These are phyloP conservation scores for Grigorovia humatica DNA, from an alignment of 805 yeast genomes.

Conservation along the genomic window DNA sequence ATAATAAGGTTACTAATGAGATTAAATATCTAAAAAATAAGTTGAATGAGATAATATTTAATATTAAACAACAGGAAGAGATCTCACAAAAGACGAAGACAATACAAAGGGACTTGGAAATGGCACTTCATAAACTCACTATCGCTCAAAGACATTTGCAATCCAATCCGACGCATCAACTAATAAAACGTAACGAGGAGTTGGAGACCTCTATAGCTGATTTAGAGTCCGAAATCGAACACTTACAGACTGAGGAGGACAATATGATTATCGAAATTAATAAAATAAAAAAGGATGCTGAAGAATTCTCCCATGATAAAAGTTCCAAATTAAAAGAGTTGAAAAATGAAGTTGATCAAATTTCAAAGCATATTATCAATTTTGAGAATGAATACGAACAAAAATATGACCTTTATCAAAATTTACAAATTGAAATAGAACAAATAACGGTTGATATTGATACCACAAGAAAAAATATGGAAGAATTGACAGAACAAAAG, in stretches of 20 bases:
- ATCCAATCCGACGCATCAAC: constrained; percentile 44
- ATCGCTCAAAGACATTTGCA: constrained; percentile 45
- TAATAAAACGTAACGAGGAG: constrained; percentile 41
- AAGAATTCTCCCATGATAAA: constrained; percentile 70
- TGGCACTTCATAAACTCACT: constrained; percentile 50
- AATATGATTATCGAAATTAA: constrained; percentile 3
- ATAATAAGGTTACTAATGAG: constrained; percentile 36
- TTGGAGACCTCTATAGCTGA: constrained; percentile 37
- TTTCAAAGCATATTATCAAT: constrained; percentile 29
- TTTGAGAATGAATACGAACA: constrained; percentile 35
- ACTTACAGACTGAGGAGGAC: constrained; percentile 15
- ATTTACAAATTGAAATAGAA: constrained; percentile 58
- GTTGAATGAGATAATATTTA: constrained; percentile 31
- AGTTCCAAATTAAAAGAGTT: constrained; percentile 67
- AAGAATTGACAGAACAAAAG: constrained; percentile 29
- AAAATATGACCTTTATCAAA: constrained; percentile 47
- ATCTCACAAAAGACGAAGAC: constrained; percentile 41
- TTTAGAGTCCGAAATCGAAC: constrained; percentile 32
- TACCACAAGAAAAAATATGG: constrained; percentile 28
- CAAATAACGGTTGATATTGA: constrained; percentile 51
- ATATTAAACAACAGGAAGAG: constrained; percentile 34
- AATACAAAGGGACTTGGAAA: constrained; percentile 47
- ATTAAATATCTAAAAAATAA: constrained; percentile 35
- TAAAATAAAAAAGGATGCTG: constrained; percentile 61
- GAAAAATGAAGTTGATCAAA: constrained; percentile 38